Base-by-base conservation (phyloP, 2,329 filamentous ascomycete genomes). In the Penicillium frequentans region DNA sequence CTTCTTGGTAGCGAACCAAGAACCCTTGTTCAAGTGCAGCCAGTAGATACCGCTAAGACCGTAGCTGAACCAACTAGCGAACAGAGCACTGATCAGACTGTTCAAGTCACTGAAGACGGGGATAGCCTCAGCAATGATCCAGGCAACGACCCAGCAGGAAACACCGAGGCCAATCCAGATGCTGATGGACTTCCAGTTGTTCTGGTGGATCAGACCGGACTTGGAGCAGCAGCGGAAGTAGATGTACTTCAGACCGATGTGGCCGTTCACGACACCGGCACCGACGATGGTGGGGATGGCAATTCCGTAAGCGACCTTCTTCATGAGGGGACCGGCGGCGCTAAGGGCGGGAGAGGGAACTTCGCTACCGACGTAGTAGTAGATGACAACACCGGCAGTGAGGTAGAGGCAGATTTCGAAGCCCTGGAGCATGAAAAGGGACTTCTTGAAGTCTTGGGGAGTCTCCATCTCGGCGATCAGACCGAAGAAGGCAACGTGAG, bases 211-310 rank as follows among this genome's bases (percentile, higher is more conserved):
- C 65, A 82, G 79, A 60, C 81, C 79, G 6, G 83, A 84, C 63
- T 83, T 81, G 29, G 80, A 75, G 75, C 87, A 89, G 14, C 87
- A 68, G 29, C 87, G 82, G 10, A 84, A 77, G 67, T 88, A 90
- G 58, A 89, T 78, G 64, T 88, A 87, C 69, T 88, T 89, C 46
- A 81, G 78, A 3, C 85, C 86, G 2, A 90, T 85, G 58, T 87
- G 84, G 8, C 83, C 86, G 67, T 89, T 87, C 57, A 91, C 86
- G 13, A 90, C 86, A 52, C 87, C 88, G 0, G 87, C 86, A 44
- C 90, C 83, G 47, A 90, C 77, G 59, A 90, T 90, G 5, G 88
- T 90, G 9, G 87, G 87, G 9, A 87, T 81, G 2, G 88, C 88
- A 55, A 90, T 77, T 16, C 85, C 87, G 74, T 84, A 90, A 11